These are phyloP conservation scores for Spiraea crenata DNA, from an alignment of 331 rosid species.

Conservation along the genomic window DNA sequence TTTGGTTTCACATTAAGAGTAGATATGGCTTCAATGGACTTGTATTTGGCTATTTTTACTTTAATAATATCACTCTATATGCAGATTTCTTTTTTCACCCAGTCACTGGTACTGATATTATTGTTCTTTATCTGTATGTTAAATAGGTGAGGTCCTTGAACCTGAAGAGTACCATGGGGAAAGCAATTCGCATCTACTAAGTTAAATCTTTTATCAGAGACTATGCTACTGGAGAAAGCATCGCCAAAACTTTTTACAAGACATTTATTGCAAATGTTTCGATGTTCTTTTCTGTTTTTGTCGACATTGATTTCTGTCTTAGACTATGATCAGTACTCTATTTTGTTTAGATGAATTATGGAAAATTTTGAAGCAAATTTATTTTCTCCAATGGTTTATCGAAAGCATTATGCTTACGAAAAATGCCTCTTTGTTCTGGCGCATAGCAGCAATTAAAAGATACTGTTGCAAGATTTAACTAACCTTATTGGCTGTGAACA, in stretches of 20 bases:
- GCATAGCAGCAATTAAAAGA: too few relatives aligned
- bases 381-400: neutral
- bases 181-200: conserved; percentile 51
- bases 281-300: conserved; percentile 8
- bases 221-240: conserved; percentile 1
- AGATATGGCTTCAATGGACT: neutral
- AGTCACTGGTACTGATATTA: neutral
- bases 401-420: too few relatives aligned
- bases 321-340: neutral
- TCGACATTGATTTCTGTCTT: conserved; percentile 2
- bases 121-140: conserved; percentile 15
- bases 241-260: neutral
- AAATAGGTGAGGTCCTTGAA: conserved; percentile 69
- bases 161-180: conserved; percentile 77
- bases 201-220: neutral
- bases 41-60: neutral
- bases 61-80: neutral
- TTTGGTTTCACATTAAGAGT: neutral
- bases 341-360: conserved; percentile 4
- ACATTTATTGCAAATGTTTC: neutral
- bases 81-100: neutral
- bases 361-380: conserved; percentile 3
- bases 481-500: too few relatives aligned
- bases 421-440: too few relatives aligned
- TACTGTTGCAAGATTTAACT: too few relatives aligned